Evolutionary conservation across 495 filamentous ascomycete genomes (phyloP).

Genomic region (Eremomyces bilateralis): DNA sequence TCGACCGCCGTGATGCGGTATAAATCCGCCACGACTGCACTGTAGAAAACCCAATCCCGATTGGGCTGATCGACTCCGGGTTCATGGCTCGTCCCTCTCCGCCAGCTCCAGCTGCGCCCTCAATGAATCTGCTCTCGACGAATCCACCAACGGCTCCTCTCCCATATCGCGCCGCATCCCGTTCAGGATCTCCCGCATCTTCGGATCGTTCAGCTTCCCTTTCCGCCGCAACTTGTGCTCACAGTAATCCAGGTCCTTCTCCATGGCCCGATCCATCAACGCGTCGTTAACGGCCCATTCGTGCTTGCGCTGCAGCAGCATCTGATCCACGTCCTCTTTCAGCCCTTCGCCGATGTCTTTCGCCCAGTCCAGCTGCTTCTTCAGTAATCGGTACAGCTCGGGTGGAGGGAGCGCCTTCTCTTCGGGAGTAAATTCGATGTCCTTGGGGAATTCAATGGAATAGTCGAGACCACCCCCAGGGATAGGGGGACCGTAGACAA

Average conservation of each 20-base stretch:
- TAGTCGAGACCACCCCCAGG: conserved; percentile 21
- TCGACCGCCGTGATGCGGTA: too few species aligned
- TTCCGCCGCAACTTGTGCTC: conserved; percentile 8
- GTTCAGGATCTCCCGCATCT: conserved; percentile 20
- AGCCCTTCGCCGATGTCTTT: conserved; percentile 45
- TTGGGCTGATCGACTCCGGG: too few species aligned
- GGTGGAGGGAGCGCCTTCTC: conserved; percentile 49
- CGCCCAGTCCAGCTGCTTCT: conserved; percentile 63
- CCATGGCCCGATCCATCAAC: conserved; percentile 35
- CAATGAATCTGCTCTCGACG: too few species aligned
- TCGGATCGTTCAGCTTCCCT: conserved; percentile 13
- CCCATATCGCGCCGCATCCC: too few species aligned
- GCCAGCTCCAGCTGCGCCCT: too few species aligned
- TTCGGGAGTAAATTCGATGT: conserved; percentile 45
- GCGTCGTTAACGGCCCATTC: conserved; percentile 76
- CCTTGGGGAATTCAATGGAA: conserved; percentile 27
- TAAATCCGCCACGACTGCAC: too few species aligned
- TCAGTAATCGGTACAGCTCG: conserved; percentile 50
- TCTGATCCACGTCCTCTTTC: conserved; percentile 31
- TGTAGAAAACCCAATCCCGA: too few species aligned
- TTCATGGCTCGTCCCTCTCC: too few species aligned
- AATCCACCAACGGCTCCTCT: conserved; percentile 7
- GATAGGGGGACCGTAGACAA: conserved; percentile 17
- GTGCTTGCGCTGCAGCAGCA: conserved; percentile 44
- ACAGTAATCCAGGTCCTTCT: conserved; percentile 33